Base-by-base conservation (phyloP, 352 stramenopile genomes). In the Aphanomyces stellatus region DNA sequence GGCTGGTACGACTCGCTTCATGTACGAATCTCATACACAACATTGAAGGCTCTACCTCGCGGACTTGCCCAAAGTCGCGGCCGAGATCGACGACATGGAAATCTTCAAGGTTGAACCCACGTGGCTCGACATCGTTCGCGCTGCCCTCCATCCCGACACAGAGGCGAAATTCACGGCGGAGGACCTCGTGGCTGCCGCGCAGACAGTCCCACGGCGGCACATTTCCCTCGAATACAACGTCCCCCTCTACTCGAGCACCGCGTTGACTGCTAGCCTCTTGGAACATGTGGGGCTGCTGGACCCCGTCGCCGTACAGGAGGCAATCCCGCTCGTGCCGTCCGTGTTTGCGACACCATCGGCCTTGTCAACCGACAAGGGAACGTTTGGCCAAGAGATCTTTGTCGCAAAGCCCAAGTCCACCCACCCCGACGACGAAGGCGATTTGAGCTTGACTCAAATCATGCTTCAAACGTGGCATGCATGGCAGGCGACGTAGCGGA, bases 221-320 rank as follows among this genome's bases (percentile, higher is more conserved):
- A 59, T 67, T 42, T 67, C 60, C 17, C 10, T 30, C 5, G 60
- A 67, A 33, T 59, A 67, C 37, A 41, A 67, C 34, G 35, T 67
- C 10, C 25, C 30, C 10, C 60, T 67, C 25, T 57, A 67, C 25
- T 10, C 3, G 1, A 59, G 30, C 30, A 33, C 60, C n/a, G 60
- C 60, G 22, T 8, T 67, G 4, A 41, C 33, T 28, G 60, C 42
- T 10, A 37, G 6, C 3, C n/a, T 65, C n/a, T 65, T 51, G 19
- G 57, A 65, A 53, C 24, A 10, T n/a, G 57, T 8, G 1, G 11
- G 25, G 2, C 30, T 65, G 10, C 57, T 65, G 4, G 27, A 28
- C 2, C 57, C 30, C 10, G 43, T 65, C 1, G 10, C 30, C 19
- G 17, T 24, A 2, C 28, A 19, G 3, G 35, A 5, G 27, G 10